A percentile compares a stretch with the other conserved stretches of the same genome.
Evolutionary conservation across 352 stramenopile genomes (phyloP).

Genomic region (Phytopythium mirpurense): DNA sequence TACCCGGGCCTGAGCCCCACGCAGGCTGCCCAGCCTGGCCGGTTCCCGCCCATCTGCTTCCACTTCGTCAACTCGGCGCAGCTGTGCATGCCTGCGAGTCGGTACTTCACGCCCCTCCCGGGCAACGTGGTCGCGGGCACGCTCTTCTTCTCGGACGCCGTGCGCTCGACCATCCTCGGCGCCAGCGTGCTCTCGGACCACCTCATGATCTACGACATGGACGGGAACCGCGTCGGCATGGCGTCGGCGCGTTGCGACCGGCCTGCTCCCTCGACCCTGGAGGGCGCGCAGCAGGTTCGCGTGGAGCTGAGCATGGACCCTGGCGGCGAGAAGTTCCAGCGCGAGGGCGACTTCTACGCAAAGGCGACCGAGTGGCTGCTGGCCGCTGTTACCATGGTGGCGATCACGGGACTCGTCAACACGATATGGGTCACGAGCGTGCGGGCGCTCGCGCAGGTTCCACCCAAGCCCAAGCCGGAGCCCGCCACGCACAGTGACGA

Average conservation of each 20-base stretch:
- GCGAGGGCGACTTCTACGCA: constrained; percentile 22
- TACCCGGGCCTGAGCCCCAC: constrained; percentile 19
- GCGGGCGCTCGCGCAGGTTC: constrained; percentile 3
- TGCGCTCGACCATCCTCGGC: constrained; percentile 66
- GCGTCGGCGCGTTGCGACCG: constrained; percentile 46
- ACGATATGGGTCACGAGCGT: constrained; percentile 39
- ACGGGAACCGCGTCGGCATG: constrained; percentile 66
- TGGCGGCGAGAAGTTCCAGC: constrained; percentile 51
- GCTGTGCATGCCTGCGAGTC: constrained; percentile 41
- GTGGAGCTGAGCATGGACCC: constrained; percentile 51
- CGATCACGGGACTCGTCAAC: constrained; percentile 42
- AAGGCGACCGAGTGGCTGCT: constrained; percentile 42
- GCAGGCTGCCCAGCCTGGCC: constrained; percentile 12
- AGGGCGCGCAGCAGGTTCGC: constrained; percentile 11
- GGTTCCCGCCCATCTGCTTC: constrained; percentile 63
- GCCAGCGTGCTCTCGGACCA: constrained; percentile 59
- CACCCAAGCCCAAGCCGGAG: constrained; percentile 1
- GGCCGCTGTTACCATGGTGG: constrained; percentile 28
- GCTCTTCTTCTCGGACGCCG: constrained; percentile 60
- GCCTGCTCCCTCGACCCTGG: neutral
- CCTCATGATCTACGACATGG: constrained; percentile 79
- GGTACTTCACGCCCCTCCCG: constrained; percentile 44
- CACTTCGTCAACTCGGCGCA: constrained; percentile 51
- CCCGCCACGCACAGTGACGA: neutral
- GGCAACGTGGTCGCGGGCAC: constrained; percentile 47